phyloP scores from a whole-genome alignment of 1,284 basidiomycete species.

The Xerocomus cyaneibrunnescens region DNA sequence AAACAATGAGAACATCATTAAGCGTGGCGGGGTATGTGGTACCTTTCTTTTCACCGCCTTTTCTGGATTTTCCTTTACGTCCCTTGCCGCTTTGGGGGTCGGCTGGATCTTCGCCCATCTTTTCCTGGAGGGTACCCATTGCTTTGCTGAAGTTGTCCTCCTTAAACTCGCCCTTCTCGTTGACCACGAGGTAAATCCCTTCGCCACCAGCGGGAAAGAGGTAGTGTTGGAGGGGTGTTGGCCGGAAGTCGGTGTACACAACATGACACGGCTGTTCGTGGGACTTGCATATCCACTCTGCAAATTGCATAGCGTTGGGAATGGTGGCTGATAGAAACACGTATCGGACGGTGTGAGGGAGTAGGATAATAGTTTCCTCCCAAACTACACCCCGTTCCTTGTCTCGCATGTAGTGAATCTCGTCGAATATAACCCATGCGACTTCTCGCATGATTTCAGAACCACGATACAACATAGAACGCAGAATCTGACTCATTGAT shows the following conservation, averaged over 20 bases:
- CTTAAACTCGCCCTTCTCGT: slow-evolving; percentile 94
- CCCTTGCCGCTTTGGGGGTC: slow-evolving; percentile 81
- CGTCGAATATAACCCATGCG: slow-evolving; percentile 99
- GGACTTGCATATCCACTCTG: slow-evolving; percentile 97
- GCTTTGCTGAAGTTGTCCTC: slow-evolving; percentile 99
- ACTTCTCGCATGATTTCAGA: slow-evolving; percentile 99
- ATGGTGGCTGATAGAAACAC: slow-evolving; percentile 99
- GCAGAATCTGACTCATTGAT: slow-evolving; percentile 71
- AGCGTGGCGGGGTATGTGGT: background rate
- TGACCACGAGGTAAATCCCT: slow-evolving; percentile 97
- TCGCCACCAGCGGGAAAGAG: slow-evolving; percentile 96
- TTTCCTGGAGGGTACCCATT: slow-evolving; percentile 90
- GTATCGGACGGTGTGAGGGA: slow-evolving; percentile 95
- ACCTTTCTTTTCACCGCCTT: slow-evolving; percentile 93
- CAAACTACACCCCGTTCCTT: slow-evolving; percentile 88
- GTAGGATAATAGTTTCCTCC: slow-evolving; percentile 94
- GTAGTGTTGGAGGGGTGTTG: slow-evolving; percentile 97
- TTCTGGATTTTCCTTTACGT: slow-evolving; percentile 86
- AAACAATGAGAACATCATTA: slow-evolving; percentile 8
- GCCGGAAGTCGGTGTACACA: slow-evolving; percentile 98
- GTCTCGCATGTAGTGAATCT: slow-evolving; percentile 99
- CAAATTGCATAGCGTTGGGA: slow-evolving; percentile 99
- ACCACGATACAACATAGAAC: slow-evolving; percentile 98
- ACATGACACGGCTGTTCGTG: slow-evolving; percentile 99
- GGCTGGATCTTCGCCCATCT: slow-evolving; percentile 90